A percentile compares a stretch with the other conserved stretches of the same genome.
These are phyloP conservation scores for Obelidium mucronatum DNA, from an alignment of 192 early-diverging fungal species.

Conservation along the genomic window DNA sequence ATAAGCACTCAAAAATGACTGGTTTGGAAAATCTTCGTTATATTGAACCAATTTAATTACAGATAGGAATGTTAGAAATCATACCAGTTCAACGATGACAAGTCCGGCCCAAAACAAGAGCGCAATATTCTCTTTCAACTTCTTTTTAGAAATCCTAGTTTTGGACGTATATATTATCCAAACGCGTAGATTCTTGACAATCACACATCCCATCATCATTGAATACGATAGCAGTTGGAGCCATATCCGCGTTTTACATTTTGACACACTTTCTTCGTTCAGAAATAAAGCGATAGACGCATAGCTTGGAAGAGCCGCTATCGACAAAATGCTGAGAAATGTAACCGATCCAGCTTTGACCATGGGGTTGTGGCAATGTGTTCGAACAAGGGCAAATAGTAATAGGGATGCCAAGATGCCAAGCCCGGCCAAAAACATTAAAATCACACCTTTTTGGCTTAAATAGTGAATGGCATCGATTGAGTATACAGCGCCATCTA, in stretches of 20 bases:
- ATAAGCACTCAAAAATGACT: too few species aligned
- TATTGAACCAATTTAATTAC: too few species aligned
- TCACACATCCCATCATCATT: not conserved
- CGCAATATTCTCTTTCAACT: too few species aligned
- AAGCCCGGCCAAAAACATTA: not conserved
- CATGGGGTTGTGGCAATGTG: not conserved
- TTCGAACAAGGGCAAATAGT: not conserved
- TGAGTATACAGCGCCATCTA: not conserved
- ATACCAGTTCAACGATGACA: too few species aligned
- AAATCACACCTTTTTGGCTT: not conserved
- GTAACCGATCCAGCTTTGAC: not conserved
- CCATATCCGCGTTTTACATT: not conserved
- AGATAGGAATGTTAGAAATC: too few species aligned
- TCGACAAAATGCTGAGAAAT: not conserved
- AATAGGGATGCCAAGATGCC: not conserved
- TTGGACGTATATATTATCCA: not conserved
- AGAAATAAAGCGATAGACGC: not conserved
- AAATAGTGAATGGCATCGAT: not conserved
- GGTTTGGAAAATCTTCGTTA: too few species aligned
- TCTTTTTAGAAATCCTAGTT: too few species aligned
- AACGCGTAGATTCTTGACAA: constrained; percentile 5
- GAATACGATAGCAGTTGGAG: not conserved
- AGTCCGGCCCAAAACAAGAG: too few species aligned
- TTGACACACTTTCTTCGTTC: not conserved
- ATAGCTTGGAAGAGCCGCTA: not conserved